Percentiles rank a stretch among this genome's conserved stretches.
phyloP scores from a whole-genome alignment of 2,329 filamentous ascomycete genomes.

The Microascus cirrosus region DNA sequence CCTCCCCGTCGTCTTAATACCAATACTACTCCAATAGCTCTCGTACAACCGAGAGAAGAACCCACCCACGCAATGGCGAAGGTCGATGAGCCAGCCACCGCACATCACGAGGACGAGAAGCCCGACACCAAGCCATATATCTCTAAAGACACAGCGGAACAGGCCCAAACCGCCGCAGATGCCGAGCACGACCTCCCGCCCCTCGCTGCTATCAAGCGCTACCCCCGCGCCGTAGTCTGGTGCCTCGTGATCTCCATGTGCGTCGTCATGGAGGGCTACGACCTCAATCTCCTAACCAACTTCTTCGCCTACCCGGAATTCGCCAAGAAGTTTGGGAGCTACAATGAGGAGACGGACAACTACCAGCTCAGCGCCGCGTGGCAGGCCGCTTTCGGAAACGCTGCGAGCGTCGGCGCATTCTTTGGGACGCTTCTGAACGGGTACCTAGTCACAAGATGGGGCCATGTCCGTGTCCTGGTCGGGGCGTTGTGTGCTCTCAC shows the following conservation, averaged over 20 bases:
- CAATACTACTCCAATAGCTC: background rate
- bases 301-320: conserved; percentile 25
- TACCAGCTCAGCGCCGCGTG: conserved; percentile 33
- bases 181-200: conserved; percentile 19
- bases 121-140: background rate
- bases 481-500: conserved; percentile 34
- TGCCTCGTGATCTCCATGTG: conserved; percentile 21
- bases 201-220: conserved; percentile 48
- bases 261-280: conserved; percentile 31
- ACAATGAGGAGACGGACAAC: conserved; percentile 3
- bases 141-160: conserved; percentile 3
- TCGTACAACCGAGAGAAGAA: background rate
- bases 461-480: conserved; percentile 8
- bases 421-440: conserved; percentile 43
- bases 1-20: background rate
- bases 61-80: background rate
- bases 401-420: conserved; percentile 32
- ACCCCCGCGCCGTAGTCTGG: conserved; percentile 54
- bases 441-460: conserved; percentile 27
- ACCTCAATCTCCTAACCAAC: conserved; percentile 20
- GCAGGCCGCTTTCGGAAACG: conserved; percentile 36
- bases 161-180: conserved; percentile 16
- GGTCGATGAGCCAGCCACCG: background rate
- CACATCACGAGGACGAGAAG: background rate
- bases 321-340: conserved; percentile 13